Base-by-base conservation (phyloP, 2,329 filamentous ascomycete species). In the Davidsoniella neocaledoniae region DNA sequence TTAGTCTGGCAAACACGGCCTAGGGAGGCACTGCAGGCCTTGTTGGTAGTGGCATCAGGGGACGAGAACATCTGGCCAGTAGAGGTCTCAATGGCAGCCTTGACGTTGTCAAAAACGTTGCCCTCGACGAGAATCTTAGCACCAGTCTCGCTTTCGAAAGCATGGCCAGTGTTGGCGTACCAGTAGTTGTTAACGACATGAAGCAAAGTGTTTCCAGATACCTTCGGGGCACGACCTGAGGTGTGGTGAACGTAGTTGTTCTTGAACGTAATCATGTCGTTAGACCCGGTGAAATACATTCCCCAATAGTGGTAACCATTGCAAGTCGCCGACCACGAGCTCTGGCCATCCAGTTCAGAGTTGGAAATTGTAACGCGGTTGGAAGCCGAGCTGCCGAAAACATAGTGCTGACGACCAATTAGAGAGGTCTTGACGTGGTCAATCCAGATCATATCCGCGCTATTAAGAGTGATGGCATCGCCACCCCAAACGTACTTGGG, bases 111-210 rank as follows among this genome's bases (percentile, higher is more conserved):
- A 66, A 77, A 78, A 44, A 73, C 62, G 56, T 74, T 77, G 37
- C 74, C 75, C 62, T 78, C 74, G 2, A 69, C 70, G 19, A 78
- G 63, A 41, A 74, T 67, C 55, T 63, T 64, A 46, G 56, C 63
- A 40, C 67, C 67, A 5, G 59, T 44, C 48, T 64, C 65, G 44
- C 69, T 61, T 61, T 76, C 76, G 59, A 79, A 77, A n/a, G 73
- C 71, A 62, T 79, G 76, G 45, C 70, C 70, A 17, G 62, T 59
- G 60, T 69, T 72, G 57, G 69, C 66, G 59, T 73, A 67, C 64
- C 68, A 77, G 68, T 73, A 76, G 68, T 78, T 79, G 70, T 77
- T 78, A 59, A 76, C 72, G 40, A 71, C 72, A 61, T 79, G 76
- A 48, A 79, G 61, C 16, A 67, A 63, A 42, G 76, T 67, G 49